phyloP scores from a whole-genome alignment of 2,329 filamentous ascomycete species.

The Tolypocladium paradoxum region DNA sequence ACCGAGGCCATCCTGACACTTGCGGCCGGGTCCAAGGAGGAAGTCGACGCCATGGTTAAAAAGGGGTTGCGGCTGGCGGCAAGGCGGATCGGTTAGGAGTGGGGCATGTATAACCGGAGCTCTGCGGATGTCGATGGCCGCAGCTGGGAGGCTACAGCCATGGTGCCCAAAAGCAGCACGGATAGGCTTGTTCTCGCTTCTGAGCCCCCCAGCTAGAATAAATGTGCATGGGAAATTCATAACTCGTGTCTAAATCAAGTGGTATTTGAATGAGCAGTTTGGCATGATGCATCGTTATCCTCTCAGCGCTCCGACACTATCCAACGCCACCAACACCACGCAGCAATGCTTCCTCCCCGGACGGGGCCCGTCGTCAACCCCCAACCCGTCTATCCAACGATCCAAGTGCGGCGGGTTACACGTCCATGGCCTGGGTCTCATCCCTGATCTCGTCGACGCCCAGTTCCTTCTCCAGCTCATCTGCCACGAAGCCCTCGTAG shows the following conservation, averaged over 20 bases:
- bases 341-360: neutral
- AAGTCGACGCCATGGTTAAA: no score
- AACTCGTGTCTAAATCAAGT: neutral
- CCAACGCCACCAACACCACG: neutral
- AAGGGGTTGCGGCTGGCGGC: no score
- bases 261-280: neutral
- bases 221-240: neutral
- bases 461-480: slow-evolving; percentile 81
- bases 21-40: no score
- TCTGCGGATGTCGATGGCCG: no score
- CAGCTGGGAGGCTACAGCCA: no score
- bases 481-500: slow-evolving; percentile 86
- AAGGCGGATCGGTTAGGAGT: no score
- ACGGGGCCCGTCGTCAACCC: neutral
- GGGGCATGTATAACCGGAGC: no score
- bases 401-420: neutral
- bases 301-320: neutral
- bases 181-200: no score
- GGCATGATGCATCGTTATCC: neutral
- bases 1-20: no score
- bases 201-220: no score
- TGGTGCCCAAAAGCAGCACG: no score
- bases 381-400: neutral
- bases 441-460: slow-evolving; percentile 50
- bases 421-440: slow-evolving; percentile 40